A percentile compares a stretch with the other conserved stretches of the same genome.
Evolutionary conservation across 371 early-diverging fungal species (phyloP).

Genomic region (Saksenaea vasiformis): DNA sequence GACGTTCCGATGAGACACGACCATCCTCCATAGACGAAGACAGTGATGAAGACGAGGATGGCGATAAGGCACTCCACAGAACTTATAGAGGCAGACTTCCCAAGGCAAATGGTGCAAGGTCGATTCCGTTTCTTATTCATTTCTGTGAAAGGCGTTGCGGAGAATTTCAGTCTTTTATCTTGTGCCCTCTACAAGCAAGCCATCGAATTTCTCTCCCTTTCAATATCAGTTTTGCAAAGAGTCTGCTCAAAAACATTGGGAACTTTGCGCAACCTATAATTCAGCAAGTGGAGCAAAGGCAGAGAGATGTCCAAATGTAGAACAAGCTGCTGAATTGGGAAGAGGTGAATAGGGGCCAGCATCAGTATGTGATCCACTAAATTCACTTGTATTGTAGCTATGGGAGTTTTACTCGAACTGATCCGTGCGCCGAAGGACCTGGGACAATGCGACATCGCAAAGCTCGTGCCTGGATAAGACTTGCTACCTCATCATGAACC

Average conservation of each 20-base stretch:
- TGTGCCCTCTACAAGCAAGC: no score
- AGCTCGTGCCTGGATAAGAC: background rate
- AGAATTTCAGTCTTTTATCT: no score
- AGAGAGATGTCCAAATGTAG: background rate
- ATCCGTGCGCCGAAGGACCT: background rate
- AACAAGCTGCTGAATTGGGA: background rate
- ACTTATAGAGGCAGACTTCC: no score
- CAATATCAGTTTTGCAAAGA: background rate
- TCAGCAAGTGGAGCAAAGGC: background rate
- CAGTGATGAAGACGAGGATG: no score
- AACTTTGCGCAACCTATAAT: background rate
- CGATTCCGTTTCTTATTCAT: no score
- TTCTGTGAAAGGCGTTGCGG: no score
- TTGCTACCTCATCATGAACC: background rate
- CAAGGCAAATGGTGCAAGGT: no score
- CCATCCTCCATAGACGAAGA: no score
- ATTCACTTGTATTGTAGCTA: background rate
- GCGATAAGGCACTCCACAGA: no score
- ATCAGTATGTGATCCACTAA: background rate
- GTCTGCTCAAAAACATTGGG: background rate
- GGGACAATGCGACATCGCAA: background rate
- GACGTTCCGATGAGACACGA: no score
- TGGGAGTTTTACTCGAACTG: background rate
- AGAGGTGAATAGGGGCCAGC: background rate
- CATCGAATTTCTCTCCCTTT: background rate